A percentile compares a stretch with the other conserved stretches of the same genome.
Conservation (phyloP, 257 asterid species). For the Marsdenia floribunda region DNA sequence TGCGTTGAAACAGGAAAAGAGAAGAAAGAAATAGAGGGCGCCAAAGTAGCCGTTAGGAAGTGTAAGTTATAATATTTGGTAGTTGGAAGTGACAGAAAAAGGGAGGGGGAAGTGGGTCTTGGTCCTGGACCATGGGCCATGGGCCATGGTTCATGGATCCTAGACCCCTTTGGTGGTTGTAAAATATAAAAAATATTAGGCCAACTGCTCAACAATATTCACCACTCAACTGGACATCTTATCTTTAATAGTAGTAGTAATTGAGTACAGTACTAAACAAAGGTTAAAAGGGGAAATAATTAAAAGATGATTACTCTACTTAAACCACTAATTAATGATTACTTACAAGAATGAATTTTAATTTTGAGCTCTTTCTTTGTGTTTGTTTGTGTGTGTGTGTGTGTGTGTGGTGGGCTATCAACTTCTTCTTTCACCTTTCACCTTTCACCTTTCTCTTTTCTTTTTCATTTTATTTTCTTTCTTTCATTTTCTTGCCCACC, state of each 20-base stretch:
- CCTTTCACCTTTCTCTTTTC: neutral
- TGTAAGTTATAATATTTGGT: conserved; percentile 20
- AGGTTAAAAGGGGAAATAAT: neutral
- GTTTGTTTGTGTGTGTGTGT: neutral
- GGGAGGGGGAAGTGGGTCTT: neutral
- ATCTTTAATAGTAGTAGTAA: neutral
- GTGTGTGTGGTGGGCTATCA: neutral
- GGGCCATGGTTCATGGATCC: neutral
- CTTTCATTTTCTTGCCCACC: neutral
- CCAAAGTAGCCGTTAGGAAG: conserved; percentile 29
- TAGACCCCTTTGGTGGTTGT: neutral
- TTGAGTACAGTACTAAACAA: neutral
- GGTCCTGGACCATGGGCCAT: neutral
- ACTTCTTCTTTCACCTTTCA: neutral
- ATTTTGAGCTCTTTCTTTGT: neutral
- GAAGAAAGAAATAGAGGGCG: neutral
- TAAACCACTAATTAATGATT: neutral
- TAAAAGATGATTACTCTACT: neutral
- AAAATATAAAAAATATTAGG: conserved; percentile 15
- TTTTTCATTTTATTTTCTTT: neutral
- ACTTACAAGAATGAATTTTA: neutral
- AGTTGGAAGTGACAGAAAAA: conserved; percentile 1
- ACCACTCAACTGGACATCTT: conserved; percentile 9
- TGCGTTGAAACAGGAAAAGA: neutral
- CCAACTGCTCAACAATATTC: conserved; percentile 35